phyloP scores from a whole-genome alignment of 768 basidiomycete genomes.

The Pleurotus sapidus region DNA sequence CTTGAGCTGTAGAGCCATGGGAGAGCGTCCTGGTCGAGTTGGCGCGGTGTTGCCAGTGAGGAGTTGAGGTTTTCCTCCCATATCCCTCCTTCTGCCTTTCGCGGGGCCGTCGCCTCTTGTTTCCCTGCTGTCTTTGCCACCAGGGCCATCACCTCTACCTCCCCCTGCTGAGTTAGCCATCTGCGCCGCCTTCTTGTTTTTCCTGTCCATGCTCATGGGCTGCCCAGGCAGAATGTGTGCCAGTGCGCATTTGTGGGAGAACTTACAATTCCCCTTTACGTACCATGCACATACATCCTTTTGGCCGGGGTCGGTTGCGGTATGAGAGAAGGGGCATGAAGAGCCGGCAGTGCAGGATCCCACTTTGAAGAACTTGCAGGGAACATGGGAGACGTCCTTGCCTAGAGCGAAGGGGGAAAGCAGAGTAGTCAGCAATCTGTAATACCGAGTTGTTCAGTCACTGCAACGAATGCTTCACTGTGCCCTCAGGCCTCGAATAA shows the following conservation, averaged over 20 bases:
- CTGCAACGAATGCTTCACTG: too few relatives aligned
- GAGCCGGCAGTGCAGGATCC: constrained; percentile 92
- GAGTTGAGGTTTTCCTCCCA: constrained; percentile 28
- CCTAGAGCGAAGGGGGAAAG: constrained; percentile 32
- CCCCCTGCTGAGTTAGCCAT: constrained; percentile 42
- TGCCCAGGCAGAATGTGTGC: constrained; percentile 95
- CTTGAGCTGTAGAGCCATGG: constrained; percentile 67
- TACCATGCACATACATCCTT: constrained; percentile 89
- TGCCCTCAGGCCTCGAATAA: too few relatives aligned
- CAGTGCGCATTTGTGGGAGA: constrained; percentile 81
- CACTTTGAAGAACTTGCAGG: constrained; percentile 96
- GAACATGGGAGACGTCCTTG: constrained; percentile 93
- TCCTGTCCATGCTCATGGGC: constrained; percentile 92
- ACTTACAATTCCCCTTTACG: constrained; percentile 85
- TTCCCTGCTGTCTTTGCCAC: constrained; percentile 26
- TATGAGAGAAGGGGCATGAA: constrained; percentile 95
- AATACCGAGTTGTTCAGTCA: too few relatives aligned
- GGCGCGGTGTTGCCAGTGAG: constrained; percentile 67
- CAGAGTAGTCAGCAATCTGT: too few relatives aligned
- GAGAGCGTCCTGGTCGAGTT: constrained; percentile 56
- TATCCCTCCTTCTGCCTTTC: constrained; percentile 28
- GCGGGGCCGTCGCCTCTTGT: constrained; percentile 25
- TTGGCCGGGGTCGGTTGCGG: constrained; percentile 66
- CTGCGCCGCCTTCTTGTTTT: constrained; percentile 94
- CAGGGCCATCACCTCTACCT: constrained; percentile 25